phyloP scores from a whole-genome alignment of 345 rosid genomes.

The Camelina hispida region DNA sequence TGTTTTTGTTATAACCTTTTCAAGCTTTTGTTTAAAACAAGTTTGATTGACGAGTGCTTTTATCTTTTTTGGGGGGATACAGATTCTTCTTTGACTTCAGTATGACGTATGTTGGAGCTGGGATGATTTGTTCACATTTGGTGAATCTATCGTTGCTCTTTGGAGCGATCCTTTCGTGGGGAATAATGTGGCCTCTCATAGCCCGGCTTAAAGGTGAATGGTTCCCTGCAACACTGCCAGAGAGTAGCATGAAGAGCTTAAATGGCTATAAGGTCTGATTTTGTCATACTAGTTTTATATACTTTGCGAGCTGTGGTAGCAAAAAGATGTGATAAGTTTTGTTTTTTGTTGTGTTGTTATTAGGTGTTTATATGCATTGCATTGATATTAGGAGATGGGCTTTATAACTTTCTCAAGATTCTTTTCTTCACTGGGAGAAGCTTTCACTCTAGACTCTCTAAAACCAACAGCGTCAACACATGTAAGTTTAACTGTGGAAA shows the following conservation, averaged over 20 bases:
- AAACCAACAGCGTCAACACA: constrained; percentile 44
- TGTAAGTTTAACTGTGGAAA: constrained; percentile 43
- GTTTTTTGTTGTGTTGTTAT: constrained; percentile 44
- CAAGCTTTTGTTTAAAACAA: not conserved
- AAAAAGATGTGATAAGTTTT: not conserved
- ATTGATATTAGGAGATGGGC: constrained; percentile 86
- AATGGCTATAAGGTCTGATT: constrained; percentile 79
- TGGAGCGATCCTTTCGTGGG: constrained; percentile 93
- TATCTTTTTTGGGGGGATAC: constrained; percentile 40
- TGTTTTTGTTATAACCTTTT: not conserved
- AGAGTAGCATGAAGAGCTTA: constrained; percentile 87
- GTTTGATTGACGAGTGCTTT: constrained; percentile 22
- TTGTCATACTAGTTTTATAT: not conserved
- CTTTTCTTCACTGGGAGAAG: constrained; percentile 59
- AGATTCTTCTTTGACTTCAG: constrained; percentile 94
- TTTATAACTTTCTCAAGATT: constrained; percentile 87
- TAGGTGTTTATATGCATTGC: constrained; percentile 91
- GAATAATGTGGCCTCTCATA: constrained; percentile 94
- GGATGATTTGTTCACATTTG: constrained; percentile 97
- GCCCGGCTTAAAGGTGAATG: constrained; percentile 70
- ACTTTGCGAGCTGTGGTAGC: not conserved
- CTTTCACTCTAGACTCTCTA: constrained; percentile 50
- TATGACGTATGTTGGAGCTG: constrained; percentile 89
- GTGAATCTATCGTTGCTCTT: constrained; percentile 88
- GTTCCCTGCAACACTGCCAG: constrained; percentile 58